phyloP scores from a whole-genome alignment of 371 early-diverging fungal genomes.

The Mucor velutinosus region DNA sequence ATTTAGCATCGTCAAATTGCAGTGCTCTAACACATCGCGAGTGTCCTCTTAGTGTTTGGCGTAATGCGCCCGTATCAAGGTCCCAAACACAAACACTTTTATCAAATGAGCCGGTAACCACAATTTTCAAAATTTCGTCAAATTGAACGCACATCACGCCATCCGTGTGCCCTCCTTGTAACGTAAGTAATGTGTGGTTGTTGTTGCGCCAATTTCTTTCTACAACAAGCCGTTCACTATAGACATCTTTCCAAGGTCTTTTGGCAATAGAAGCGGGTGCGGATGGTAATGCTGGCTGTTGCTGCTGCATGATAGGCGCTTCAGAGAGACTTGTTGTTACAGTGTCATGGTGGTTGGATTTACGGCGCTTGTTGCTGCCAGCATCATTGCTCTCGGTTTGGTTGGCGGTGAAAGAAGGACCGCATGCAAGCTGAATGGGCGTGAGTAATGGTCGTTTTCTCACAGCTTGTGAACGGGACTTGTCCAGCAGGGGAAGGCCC shows the following conservation, averaged over 20 bases:
- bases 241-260: constrained; percentile 84
- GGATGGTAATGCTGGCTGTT: background rate
- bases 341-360: background rate
- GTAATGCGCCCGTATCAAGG: constrained; percentile 70
- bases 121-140: constrained; percentile 66
- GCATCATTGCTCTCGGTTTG: background rate
- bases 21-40: constrained; percentile 84
- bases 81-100: constrained; percentile 83
- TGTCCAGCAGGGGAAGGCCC: constrained; percentile 81
- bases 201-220: constrained; percentile 87
- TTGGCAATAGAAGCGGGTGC: constrained; percentile 1
- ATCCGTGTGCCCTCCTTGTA: constrained; percentile 83
- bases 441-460: background rate
- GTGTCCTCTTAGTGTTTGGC: constrained; percentile 83
- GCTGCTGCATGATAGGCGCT: background rate
- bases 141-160: constrained; percentile 88
- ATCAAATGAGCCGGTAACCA: constrained; percentile 88
- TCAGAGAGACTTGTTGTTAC: background rate
- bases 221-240: constrained; percentile 75
- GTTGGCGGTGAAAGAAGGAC: background rate
- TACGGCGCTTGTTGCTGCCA: background rate
- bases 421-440: constrained; percentile 10
- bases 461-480: constrained; percentile 19
- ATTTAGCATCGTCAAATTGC: constrained; percentile 82
- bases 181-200: constrained; percentile 56